Base-by-base conservation (phyloP, 1,284 basidiomycete genomes). In the Ustilago esculenta region DNA sequence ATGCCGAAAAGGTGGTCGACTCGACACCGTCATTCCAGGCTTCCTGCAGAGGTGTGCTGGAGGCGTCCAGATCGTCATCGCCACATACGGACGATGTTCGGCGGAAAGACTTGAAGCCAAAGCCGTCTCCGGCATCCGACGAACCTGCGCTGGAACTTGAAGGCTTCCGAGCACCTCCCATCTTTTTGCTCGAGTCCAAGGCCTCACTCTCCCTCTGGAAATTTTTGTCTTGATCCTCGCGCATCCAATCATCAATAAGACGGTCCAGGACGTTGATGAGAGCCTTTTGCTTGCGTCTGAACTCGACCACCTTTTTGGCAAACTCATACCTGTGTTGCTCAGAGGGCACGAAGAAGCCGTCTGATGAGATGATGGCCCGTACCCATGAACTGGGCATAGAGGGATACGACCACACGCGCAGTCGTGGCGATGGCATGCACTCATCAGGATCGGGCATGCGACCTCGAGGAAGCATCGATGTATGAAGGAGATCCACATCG, bases 251-350 rank as follows among this genome's bases (percentile, higher is more conserved):
- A 7, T 64, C 59, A 40, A 69, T 69, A 24, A 69, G 47, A 23
- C 59, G 54, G 21, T 63, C 67, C 0, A 70, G 52, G 23, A 65
- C 56, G 24, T 56, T 56, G 49, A 70, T 65, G 11, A 64, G 47
- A 3, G 54, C 76, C 77, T 82, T 83, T 10, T 82, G 82, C 17
- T 60, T 82, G 63, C 90, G 84, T 45, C 90, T 84, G 50, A 94
- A 81, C 76, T 94, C 91, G 0, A 93, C 87, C 0, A 94, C 87
- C 9, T 87, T 83, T 44, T 88, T 86, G 2, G 92, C 91, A 80
- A 93, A 85, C 35, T 88, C 86, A 80, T 94, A 97, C 59, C 93
- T 84, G 69, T 90, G 90, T 68, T 87, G 86, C 82, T 96, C 94
- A 18, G 87, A 88, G 54, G 84, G 86, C 33, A 94, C 87, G 78